phyloP scores from a whole-genome alignment of 164 flowering plant genomes.

The Stephania cephalantha region DNA sequence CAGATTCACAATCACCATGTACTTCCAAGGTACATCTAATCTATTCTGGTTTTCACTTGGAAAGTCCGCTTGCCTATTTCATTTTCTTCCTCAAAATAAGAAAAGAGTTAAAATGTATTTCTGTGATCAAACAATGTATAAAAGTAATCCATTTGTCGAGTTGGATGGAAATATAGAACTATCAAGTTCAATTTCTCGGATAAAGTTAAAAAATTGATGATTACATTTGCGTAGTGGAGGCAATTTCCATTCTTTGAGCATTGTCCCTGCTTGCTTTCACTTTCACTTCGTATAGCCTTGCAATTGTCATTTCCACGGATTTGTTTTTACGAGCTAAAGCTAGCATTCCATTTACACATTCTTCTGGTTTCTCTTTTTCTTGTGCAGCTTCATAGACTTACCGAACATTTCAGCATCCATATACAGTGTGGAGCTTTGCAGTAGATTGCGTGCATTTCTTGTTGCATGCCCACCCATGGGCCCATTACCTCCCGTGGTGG shows the following conservation, averaged over 20 bases:
- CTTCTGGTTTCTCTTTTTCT: slow-evolving; percentile 12
- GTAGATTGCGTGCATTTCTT: slow-evolving; percentile 71
- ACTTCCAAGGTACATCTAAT: slow-evolving; percentile 70
- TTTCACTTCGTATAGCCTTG: neutral
- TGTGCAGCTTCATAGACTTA: slow-evolving; percentile 76
- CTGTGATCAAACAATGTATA: neutral
- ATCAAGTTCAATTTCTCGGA: neutral
- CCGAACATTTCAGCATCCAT: slow-evolving; percentile 82
- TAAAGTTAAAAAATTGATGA: neutral
- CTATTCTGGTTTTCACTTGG: neutral
- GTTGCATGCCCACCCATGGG: slow-evolving; percentile 89
- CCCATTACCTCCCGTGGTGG: slow-evolving; percentile 76
- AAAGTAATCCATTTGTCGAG: neutral
- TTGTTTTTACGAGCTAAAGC: neutral
- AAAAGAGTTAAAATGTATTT: no score
- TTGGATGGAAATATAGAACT: neutral
- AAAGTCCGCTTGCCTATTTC: neutral
- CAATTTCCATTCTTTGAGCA: neutral
- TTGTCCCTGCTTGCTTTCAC: neutral
- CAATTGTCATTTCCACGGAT: neutral
- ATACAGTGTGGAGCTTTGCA: slow-evolving; percentile 79
- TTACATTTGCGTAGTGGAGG: neutral
- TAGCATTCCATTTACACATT: neutral
- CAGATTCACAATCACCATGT: slow-evolving; percentile 79
- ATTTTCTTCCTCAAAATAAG: no score